These are phyloP conservation scores for Cyberlindnera americana DNA, from an alignment of 805 yeast species.

Conservation along the genomic window DNA sequence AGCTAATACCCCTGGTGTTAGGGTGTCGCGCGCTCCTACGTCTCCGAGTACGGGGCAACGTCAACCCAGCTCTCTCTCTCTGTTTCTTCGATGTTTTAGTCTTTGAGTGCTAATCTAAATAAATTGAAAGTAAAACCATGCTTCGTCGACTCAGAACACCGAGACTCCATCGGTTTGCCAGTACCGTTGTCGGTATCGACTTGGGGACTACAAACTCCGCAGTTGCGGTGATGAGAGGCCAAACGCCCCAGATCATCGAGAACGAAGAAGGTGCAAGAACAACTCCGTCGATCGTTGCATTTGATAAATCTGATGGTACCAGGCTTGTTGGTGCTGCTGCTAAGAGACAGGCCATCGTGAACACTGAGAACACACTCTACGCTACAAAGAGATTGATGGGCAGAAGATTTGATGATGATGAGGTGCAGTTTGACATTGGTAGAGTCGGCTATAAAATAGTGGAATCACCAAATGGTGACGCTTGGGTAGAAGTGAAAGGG, in stretches of 20 bases:
- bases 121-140: no score
- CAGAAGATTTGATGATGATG: constrained; percentile 61
- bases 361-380: constrained; percentile 73
- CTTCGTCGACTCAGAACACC: no score
- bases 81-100: no score
- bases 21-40: no score
- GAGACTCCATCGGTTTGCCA: no score
- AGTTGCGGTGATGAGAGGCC: constrained; percentile 69
- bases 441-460: constrained; percentile 63
- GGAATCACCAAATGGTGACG: constrained; percentile 59
- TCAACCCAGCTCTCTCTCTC: no score
- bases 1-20: no score
- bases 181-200: constrained; percentile 68
- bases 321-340: constrained; percentile 66
- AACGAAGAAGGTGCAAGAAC: constrained; percentile 78
- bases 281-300: constrained; percentile 77
- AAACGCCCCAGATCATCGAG: constrained; percentile 62
- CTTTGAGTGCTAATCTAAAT: no score
- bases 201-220: constrained; percentile 87
- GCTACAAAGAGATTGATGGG: constrained; percentile 84
- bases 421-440: constrained; percentile 63
- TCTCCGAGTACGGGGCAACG: no score
- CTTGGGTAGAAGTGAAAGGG: constrained; percentile 48
- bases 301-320: constrained; percentile 38
- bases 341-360: constrained; percentile 70